Base-by-base conservation (phyloP, 1,284 basidiomycete species). In the Cutaneotrichosporon cutaneum region DNA sequence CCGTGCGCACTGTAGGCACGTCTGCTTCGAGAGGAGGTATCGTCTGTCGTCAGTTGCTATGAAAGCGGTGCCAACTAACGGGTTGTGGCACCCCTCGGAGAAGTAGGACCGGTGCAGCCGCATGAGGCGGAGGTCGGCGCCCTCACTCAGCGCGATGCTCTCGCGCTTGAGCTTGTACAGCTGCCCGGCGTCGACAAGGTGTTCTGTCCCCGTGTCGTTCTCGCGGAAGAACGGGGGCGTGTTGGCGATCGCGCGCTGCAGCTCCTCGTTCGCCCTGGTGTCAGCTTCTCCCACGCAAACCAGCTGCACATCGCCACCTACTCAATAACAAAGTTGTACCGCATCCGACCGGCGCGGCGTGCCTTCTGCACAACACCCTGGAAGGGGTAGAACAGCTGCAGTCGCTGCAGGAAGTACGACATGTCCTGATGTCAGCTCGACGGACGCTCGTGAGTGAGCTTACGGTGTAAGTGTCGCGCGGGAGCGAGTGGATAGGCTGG, bases 81-180 rank as follows among this genome's bases (percentile, higher is more conserved):
- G 62, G 54, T 69, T 66, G 58, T 61, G 52, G 55, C 65, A 70
- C 5, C 67, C 65, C 45, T 61, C 61, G 21, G 68, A 66, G 39
- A 68, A 67, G 65, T 70, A 70, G 50, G 63, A 66, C 7, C 68
- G 58, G 44, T 70, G 68, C 48, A 70, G 36, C 3, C 68, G 65
- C 58, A 70, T 58, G 9, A 70, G 63, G 7, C 68, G 68, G 5
- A 70, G 59, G 53, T 67, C 65, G 32, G 63, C 64, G 21, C 67
- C 68, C 27, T 70, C 67, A 33, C 59, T 62, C 33, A 70, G 53
- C 3, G 67, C 67, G 3, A 67, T 59, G 21, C 62, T 48, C 51
- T 70, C 68, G 30, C 67, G 60, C 53, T 66, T 65, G 21, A 67
- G 60, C 48, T 60, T 61, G 50, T 60, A 60, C 42, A 68, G 52